phyloP scores from a whole-genome alignment of 805 yeast species.

The Candida boleticola region DNA sequence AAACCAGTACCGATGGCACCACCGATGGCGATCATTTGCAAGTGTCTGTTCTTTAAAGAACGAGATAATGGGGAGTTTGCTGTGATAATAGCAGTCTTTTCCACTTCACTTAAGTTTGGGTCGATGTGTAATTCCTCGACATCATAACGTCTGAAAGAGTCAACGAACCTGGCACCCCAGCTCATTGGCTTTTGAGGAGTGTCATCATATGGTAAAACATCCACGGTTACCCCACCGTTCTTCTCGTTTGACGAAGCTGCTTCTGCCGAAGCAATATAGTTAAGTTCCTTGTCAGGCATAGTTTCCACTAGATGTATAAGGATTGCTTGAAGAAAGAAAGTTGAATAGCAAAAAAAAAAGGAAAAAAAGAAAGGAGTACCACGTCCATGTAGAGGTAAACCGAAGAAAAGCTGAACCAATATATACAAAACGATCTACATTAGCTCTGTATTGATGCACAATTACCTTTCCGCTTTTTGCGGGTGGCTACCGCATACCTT shows the following conservation, averaged over 20 bases:
- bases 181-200: neutral
- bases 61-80: constrained; percentile 59
- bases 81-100: constrained; percentile 28
- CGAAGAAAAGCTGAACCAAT: too few relatives aligned
- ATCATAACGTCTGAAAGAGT: constrained; percentile 5
- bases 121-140: constrained; percentile 9
- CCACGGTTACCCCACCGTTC: constrained; percentile 3
- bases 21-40: constrained; percentile 68
- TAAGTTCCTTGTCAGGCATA: constrained; percentile 5
- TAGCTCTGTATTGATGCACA: too few relatives aligned
- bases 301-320: too few relatives aligned
- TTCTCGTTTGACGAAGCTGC: constrained; percentile 4
- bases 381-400: too few relatives aligned
- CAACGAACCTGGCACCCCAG: neutral
- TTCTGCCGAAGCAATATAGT: constrained; percentile 4
- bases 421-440: too few relatives aligned
- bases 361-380: too few relatives aligned
- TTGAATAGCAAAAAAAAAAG: neutral
- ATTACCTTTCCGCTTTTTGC: too few relatives aligned
- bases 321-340: too few relatives aligned
- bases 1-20: constrained; percentile 70
- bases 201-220: neutral
- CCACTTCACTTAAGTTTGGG: constrained; percentile 23
- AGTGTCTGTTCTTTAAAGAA: constrained; percentile 53
- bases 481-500: too few relatives aligned